A percentile compares a stretch with the other conserved stretches of the same genome.
phyloP scores from a whole-genome alignment of 305 asterid genomes.

The Fraxinus floribunda region DNA sequence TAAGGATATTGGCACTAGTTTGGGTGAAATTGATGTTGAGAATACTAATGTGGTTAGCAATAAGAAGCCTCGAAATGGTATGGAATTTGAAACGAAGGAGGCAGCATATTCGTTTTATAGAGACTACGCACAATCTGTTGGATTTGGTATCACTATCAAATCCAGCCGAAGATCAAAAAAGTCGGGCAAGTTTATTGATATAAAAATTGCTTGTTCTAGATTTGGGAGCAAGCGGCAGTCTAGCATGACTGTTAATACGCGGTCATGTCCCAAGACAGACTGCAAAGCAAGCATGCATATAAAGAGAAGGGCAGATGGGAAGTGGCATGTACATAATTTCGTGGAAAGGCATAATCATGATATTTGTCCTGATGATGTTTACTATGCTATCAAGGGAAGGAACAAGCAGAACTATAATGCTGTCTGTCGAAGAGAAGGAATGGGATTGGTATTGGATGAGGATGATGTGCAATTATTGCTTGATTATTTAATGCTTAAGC shows the following conservation, averaged over 20 bases:
- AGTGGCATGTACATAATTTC: slow-evolving; percentile 43
- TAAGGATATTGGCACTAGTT: slow-evolving; percentile 20
- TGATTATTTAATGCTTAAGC: slow-evolving; percentile 40
- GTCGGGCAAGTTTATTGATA: slow-evolving; percentile 52
- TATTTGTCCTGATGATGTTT: slow-evolving; percentile 32
- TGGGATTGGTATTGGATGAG: slow-evolving; percentile 39
- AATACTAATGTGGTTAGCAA: slow-evolving; percentile 13
- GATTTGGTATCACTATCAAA: slow-evolving; percentile 58
- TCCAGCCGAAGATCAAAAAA: slow-evolving; percentile 55
- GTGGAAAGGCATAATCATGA: slow-evolving; percentile 53
- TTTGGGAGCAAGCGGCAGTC: slow-evolving; percentile 41
- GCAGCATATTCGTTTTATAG: slow-evolving; percentile 46
- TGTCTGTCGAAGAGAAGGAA: slow-evolving; percentile 31
- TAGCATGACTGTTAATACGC: slow-evolving; percentile 24
- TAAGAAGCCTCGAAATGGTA: slow-evolving; percentile 36
- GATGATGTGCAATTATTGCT: slow-evolving; percentile 38
- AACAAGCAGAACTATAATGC: slow-evolving; percentile 23
- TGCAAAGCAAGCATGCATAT: slow-evolving; percentile 55
- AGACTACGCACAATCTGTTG: slow-evolving; percentile 47
- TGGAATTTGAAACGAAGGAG: slow-evolving; percentile 54
- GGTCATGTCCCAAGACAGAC: slow-evolving; percentile 45
- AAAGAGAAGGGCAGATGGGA: slow-evolving; percentile 44
- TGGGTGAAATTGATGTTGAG: slow-evolving; percentile 5
- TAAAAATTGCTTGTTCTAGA: slow-evolving; percentile 53
- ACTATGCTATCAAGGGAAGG: slow-evolving; percentile 32